These are phyloP conservation scores for Pythium myriotylum DNA, from an alignment of 352 stramenopile species.

Conservation along the genomic window DNA sequence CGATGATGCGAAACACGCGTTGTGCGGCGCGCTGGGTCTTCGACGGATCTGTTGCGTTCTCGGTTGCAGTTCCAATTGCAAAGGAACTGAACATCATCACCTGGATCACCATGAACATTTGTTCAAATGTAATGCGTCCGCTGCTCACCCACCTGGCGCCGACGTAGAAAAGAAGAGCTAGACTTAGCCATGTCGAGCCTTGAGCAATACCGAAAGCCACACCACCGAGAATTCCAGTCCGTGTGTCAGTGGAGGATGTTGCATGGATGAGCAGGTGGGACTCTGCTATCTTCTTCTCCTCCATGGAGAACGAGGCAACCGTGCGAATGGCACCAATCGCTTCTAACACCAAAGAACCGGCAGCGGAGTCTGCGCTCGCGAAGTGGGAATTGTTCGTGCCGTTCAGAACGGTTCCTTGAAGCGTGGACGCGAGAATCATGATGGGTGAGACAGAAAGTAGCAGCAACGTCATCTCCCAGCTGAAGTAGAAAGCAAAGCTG, in stretches of 20 bases:
- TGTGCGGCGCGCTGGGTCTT: slow-evolving; percentile 31
- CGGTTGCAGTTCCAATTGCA: slow-evolving; percentile 27
- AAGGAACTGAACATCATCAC: slow-evolving; percentile 35
- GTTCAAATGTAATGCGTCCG: slow-evolving; percentile 33
- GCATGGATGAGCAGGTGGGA: slow-evolving; percentile 2
- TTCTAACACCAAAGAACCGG: slow-evolving; percentile 25
- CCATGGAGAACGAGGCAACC: slow-evolving; percentile 29
- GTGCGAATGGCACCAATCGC: slow-evolving; percentile 29
- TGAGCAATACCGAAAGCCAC: slow-evolving; percentile 46
- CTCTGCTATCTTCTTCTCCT: no score
- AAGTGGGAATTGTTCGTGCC: slow-evolving; percentile 3
- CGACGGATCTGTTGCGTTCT: slow-evolving; percentile 27
- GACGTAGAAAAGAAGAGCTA: slow-evolving; percentile 58
- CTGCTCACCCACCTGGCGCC: slow-evolving; percentile 34
- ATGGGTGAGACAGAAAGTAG: slow-evolving; percentile 6
- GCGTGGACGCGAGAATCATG: background rate
- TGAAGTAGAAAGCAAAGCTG: slow-evolving; percentile 34
- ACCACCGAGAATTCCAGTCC: slow-evolving; percentile 39
- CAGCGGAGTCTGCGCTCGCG: slow-evolving; percentile 21
- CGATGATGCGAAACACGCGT: slow-evolving; percentile 38
- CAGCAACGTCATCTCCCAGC: slow-evolving; percentile 33
- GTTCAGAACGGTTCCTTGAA: background rate
- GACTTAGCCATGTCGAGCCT: slow-evolving; percentile 40
- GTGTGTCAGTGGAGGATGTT: background rate
- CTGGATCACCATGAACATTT: slow-evolving; percentile 46